phyloP scores from a whole-genome alignment of 768 basidiomycete species.

The Panaeolus cyanescens region DNA sequence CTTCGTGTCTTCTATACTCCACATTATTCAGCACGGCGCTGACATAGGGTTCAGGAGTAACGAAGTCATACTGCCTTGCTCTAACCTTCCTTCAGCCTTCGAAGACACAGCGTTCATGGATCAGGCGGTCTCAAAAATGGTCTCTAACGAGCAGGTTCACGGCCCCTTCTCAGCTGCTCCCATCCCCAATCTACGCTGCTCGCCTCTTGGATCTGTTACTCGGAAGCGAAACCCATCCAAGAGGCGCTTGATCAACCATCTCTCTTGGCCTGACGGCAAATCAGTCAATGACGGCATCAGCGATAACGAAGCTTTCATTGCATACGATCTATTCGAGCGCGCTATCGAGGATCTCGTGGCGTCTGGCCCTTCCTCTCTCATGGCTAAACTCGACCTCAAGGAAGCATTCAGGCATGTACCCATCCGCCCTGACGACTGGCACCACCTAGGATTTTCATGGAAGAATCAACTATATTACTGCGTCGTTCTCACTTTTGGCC shows the following conservation, averaged over 20 bases:
- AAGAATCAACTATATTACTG: conserved; percentile 24
- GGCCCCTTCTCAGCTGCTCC: conserved; percentile 24
- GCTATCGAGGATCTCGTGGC: conserved; percentile 22
- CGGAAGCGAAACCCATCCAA: conserved; percentile 23
- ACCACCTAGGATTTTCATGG: conserved; percentile 34
- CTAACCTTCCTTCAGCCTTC: conserved; percentile 28
- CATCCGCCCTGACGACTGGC: conserved; percentile 28
- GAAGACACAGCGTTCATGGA: conserved; percentile 11
- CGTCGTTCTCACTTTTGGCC: conserved; percentile 33
- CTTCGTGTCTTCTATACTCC: conserved; percentile 23
- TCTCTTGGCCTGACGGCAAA: conserved; percentile 27
- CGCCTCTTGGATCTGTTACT: conserved; percentile 23
- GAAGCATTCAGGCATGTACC: conserved; percentile 39
- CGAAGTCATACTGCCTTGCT: conserved; percentile 12
- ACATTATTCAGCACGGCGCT: conserved; percentile 28
- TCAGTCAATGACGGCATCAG: conserved; percentile 34
- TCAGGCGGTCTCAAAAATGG: not conserved
- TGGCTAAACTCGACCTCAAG: conserved; percentile 37
- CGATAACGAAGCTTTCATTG: conserved; percentile 26
- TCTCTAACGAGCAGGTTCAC: conserved; percentile 6
- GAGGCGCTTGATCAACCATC: conserved; percentile 26
- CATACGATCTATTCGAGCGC: conserved; percentile 28
- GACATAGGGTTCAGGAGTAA: conserved; percentile 27
- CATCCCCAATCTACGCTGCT: conserved; percentile 17
- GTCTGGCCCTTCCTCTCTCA: conserved; percentile 26